A percentile compares a stretch with the other conserved stretches of the same genome.
phyloP scores from a whole-genome alignment of 345 rosid species.

The Moringa oleifera region DNA sequence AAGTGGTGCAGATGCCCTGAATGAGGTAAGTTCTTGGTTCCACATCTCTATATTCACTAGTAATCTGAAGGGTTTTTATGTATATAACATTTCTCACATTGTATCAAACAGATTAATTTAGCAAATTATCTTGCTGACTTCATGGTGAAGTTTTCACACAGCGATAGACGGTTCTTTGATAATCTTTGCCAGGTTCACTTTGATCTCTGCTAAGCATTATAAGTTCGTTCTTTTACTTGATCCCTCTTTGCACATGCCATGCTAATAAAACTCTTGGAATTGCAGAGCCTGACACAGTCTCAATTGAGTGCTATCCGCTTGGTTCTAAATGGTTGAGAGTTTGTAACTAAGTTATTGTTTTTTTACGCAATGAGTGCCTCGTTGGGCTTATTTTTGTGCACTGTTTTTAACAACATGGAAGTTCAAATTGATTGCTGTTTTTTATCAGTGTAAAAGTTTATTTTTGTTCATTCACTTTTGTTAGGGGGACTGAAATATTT shows the following conservation, averaged over 20 bases:
- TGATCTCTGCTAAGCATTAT: constrained; percentile 6
- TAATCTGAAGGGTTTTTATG: neutral
- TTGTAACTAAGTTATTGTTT: too few relatives aligned
- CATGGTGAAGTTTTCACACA: constrained; percentile 43
- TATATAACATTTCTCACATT: constrained; percentile 4
- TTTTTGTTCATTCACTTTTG: too few relatives aligned
- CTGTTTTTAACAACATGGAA: too few relatives aligned
- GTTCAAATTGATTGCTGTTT: too few relatives aligned
- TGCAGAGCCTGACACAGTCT: constrained; percentile 49
- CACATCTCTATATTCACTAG: neutral
- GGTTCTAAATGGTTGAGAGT: constrained; percentile 27
- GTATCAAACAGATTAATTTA: constrained; percentile 59
- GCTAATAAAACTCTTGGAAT: constrained; percentile 6
- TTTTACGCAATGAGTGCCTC: too few relatives aligned
- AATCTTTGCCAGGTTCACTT: constrained; percentile 63
- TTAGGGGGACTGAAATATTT: too few relatives aligned
- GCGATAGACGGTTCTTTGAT: constrained; percentile 47
- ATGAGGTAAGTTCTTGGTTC: constrained; percentile 43
- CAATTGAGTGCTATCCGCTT: constrained; percentile 49
- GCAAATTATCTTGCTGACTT: constrained; percentile 63
- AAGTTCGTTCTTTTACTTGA: neutral
- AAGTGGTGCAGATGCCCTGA: constrained; percentile 55
- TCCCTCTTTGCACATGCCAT: neutral
- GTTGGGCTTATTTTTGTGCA: too few relatives aligned
- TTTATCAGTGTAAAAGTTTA: too few relatives aligned